These are phyloP conservation scores for Lentinula raphanica DNA, from an alignment of 768 basidiomycete genomes.

Conservation along the genomic window DNA sequence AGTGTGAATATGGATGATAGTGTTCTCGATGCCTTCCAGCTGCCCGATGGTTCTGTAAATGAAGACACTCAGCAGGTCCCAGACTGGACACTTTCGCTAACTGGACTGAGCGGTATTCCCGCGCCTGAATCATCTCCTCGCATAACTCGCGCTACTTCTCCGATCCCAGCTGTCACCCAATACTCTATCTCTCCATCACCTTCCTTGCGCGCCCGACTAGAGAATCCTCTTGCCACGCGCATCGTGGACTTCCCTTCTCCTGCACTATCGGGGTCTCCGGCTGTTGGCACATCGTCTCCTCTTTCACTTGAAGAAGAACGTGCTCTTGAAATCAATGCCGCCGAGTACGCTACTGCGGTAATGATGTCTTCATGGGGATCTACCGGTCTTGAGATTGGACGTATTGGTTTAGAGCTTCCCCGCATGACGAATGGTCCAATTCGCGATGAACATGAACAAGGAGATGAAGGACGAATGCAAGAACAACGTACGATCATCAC, in stretches of 20 bases:
- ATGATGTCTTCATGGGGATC: conserved; percentile 29
- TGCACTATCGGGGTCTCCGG: not conserved
- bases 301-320: not conserved
- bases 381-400: conserved; percentile 8
- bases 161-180: conserved; percentile 8
- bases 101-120: conserved; percentile 7
- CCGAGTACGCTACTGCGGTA: conserved; percentile 29
- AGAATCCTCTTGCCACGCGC: conserved; percentile 7
- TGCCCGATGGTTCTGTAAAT: not conserved
- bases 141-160: not conserved
- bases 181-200: conserved; percentile 9
- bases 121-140: conserved; percentile 7
- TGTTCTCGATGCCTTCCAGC: not conserved
- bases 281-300: not conserved
- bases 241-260: conserved; percentile 1
- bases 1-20: conserved; percentile 13
- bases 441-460: not conserved
- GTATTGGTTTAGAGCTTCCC: not conserved
- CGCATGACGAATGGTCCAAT: not conserved
- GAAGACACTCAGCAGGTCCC: conserved; percentile 9
- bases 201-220: conserved; percentile 4
- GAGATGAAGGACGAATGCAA: not conserved
- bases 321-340: conserved; percentile 17
- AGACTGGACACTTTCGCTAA: conserved; percentile 15
- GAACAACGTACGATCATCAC: not conserved